These are phyloP conservation scores for Sarocladium strictum DNA, from an alignment of 2,329 filamentous ascomycete genomes.

Conservation along the genomic window DNA sequence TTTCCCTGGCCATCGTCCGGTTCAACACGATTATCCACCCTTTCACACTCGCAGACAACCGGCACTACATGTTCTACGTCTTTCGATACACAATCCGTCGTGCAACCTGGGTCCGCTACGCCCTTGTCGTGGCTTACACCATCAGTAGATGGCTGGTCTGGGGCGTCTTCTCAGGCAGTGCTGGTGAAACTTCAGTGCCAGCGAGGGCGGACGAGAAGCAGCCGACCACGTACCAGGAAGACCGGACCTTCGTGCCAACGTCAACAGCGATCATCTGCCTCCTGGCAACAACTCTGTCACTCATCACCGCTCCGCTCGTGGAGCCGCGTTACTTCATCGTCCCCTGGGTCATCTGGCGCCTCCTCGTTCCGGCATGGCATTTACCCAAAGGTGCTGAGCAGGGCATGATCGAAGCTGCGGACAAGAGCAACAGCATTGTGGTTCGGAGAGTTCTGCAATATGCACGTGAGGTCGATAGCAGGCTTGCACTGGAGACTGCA, in stretches of 20 bases:
- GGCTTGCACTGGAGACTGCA: conserved; percentile 53
- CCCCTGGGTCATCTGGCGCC: conserved; percentile 87
- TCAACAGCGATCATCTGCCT: conserved; percentile 55
- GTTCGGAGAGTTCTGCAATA: conserved; percentile 1
- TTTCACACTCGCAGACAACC: conserved; percentile 92
- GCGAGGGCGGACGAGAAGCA: background rate
- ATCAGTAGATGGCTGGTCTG: conserved; percentile 63
- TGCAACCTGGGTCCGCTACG: conserved; percentile 58
- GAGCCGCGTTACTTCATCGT: conserved; percentile 96
- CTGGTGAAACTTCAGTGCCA: background rate
- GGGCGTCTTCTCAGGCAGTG: conserved; percentile 49
- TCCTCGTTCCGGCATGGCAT: conserved; percentile 60
- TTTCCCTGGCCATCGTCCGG: conserved; percentile 49
- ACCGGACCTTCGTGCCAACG: conserved; percentile 25
- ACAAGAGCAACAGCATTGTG: background rate
- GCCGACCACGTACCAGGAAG: background rate
- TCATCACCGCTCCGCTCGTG: conserved; percentile 85
- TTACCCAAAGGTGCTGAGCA: background rate
- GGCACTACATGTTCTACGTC: conserved; percentile 95
- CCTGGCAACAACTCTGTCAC: conserved; percentile 65
- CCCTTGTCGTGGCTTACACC: conserved; percentile 65
- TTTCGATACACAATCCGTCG: conserved; percentile 77
- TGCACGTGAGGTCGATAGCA: conserved; percentile 32
- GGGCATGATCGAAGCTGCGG: background rate
- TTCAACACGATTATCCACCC: conserved; percentile 93